Evolutionary conservation across 306 rosid species (phyloP), one percentile per base, ranked within the genome.

Genomic region (Trifolium repens): DNA sequence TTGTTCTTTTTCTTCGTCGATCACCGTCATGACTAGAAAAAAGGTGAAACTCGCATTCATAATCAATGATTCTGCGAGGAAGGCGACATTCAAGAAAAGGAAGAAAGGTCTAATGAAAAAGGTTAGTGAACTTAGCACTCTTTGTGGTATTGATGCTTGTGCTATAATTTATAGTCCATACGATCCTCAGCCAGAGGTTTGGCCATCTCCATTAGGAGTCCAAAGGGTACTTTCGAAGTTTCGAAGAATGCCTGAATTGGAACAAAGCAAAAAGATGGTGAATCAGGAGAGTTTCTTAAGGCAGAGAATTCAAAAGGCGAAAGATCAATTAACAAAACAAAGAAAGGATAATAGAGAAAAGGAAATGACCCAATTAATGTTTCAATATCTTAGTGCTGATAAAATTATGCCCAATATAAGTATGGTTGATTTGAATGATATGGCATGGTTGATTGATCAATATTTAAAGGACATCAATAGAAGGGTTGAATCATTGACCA

Each of bases 241-340:
- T 40, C 26, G 82, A 58, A 69, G 80, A 12, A 79, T 82, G 89
- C 85, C 85, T 1, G 85, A 77, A 16, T 42, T 81, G 72, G 84
- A 85, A 9, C 85, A 83, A 43, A 78, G 89, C 72, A 85, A 85
- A 64, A 82, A 79, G 69, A 85, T 82, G 89, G 84, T 85, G 79
- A 78, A 85, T 50, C 83, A 85, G 40, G 84, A 85, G 57, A 67
- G 82, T 27, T 85, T 82, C 44, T 50, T 85, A 44, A 83, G 73
- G 42, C 82, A 85, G 37, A 77, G 85, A 39, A 85, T 83, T 16
- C 19, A 71, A n/a, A 85, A 83, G 69, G 75, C 80, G 7, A 80
- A 77, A 15, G 87, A 83, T 16, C 84, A 77, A 5, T 4, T 82
- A 35, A 82, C 71, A 44, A 82, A 82, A 50, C 80, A 82, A n/a